Conservation (phyloP, 345 rosid genomes). For the Brassica rapa region DNA sequence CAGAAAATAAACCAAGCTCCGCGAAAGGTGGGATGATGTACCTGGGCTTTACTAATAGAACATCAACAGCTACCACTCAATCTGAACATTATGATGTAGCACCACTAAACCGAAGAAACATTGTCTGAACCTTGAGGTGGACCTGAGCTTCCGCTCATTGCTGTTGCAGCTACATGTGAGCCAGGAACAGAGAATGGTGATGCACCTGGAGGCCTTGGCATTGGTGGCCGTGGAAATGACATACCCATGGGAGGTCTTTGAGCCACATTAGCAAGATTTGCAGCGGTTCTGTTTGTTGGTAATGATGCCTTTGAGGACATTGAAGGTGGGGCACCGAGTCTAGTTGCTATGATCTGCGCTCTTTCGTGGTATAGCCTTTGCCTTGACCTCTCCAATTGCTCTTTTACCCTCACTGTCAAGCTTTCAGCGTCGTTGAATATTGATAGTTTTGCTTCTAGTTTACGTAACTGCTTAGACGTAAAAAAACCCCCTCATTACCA, state of each 20-base stretch:
- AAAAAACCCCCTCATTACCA: not conserved
- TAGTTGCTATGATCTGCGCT: constrained; percentile 88
- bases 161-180: constrained; percentile 51
- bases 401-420: constrained; percentile 65
- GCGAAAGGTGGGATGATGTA: constrained; percentile 27
- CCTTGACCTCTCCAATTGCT: constrained; percentile 88
- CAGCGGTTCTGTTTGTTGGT: constrained; percentile 72
- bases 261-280: constrained; percentile 57
- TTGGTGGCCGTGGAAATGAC: constrained; percentile 65
- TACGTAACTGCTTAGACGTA: constrained; percentile 59
- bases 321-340: constrained; percentile 72
- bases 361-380: constrained; percentile 91
- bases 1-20: constrained; percentile 22
- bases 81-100: constrained; percentile 20
- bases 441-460: constrained; percentile 82
- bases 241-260: constrained; percentile 73
- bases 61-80: constrained; percentile 14
- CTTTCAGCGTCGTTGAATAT: constrained; percentile 80
- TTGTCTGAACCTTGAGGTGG: constrained; percentile 46
- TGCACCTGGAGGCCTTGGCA: constrained; percentile 62
- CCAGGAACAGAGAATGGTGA: constrained; percentile 44
- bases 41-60: constrained; percentile 19
- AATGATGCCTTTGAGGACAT: constrained; percentile 56
- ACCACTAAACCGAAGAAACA: constrained; percentile 31
- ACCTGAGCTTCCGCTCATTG: constrained; percentile 52